These are phyloP conservation scores for Cyclotella atomus DNA, from an alignment of 108 stramenopile species.

Conservation along the genomic window DNA sequence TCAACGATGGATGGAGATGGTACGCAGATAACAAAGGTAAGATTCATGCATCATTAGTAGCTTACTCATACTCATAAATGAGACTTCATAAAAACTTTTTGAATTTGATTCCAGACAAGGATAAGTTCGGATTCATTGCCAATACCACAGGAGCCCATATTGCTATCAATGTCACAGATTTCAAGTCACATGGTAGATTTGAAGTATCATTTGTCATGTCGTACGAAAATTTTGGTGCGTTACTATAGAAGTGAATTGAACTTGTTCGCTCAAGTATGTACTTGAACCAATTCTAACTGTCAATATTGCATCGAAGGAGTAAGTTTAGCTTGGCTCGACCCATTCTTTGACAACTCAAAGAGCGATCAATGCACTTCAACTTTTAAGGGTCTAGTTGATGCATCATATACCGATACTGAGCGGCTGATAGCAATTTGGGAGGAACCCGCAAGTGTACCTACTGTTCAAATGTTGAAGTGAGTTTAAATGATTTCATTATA, in stretches of 20 bases:
- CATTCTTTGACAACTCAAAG: no score
- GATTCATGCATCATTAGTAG: no score
- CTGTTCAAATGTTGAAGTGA: background rate
- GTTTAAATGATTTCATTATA: background rate
- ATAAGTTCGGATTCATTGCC: slow-evolving; percentile 41
- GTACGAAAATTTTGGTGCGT: slow-evolving; percentile 49
- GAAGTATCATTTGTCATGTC: slow-evolving; percentile 34
- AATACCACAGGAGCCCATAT: slow-evolving; percentile 23
- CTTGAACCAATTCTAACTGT: no score
- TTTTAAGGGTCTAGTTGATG: background rate
- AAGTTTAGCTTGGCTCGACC: no score
- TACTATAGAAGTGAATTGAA: slow-evolving; percentile 12
- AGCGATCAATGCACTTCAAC: no score
- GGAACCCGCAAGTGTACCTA: background rate
- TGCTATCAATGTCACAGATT: slow-evolving; percentile 15
- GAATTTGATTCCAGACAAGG: no score
- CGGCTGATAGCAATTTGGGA: background rate
- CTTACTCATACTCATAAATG: no score
- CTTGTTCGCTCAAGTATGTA: slow-evolving; percentile 1
- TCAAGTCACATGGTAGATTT: slow-evolving; percentile 11
- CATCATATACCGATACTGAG: background rate
- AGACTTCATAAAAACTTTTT: no score
- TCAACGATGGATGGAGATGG: slow-evolving; percentile 28
- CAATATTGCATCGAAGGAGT: no score
- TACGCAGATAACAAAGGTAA: slow-evolving; percentile 34